Percentiles rank a stretch among this genome's conserved stretches.
Evolutionary conservation across 2,329 filamentous ascomycete species (phyloP).

Genomic region (Podosphaera aphanis): DNA sequence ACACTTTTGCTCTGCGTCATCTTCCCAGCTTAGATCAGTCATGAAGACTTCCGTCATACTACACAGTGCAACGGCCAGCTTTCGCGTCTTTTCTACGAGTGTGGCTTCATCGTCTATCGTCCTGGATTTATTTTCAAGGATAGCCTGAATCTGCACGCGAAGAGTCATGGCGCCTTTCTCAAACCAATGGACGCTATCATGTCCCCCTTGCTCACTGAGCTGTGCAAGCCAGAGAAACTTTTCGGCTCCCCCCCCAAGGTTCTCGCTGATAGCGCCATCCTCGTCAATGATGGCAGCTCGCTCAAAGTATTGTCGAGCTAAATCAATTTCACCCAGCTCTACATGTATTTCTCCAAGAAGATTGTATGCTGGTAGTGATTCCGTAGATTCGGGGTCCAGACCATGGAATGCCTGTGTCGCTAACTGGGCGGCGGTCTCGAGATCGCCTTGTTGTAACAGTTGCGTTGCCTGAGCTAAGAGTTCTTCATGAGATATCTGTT

Average conservation of each 20-base stretch:
- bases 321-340: constrained; percentile 40
- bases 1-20: constrained; percentile 71
- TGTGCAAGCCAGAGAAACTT: constrained; percentile 93
- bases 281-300: constrained; percentile 57
- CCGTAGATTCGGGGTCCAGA: constrained; percentile 9
- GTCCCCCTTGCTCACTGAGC: constrained; percentile 47
- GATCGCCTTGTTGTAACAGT: constrained; percentile 15
- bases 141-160: constrained; percentile 41
- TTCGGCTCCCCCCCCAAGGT: constrained; percentile 60
- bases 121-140: constrained; percentile 28
- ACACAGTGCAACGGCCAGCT: constrained; percentile 78
- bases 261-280: constrained; percentile 44
- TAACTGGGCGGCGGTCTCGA: constrained; percentile 11
- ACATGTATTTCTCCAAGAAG: constrained; percentile 18
- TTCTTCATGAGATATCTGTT: neutral
- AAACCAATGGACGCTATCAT: constrained; percentile 43
- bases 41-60: constrained; percentile 94
- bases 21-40: constrained; percentile 88
- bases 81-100: constrained; percentile 49
- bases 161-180: constrained; percentile 49
- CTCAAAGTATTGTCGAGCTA: constrained; percentile 48
- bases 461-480: constrained; percentile 7
- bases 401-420: constrained; percentile 13
- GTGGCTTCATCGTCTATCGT: constrained; percentile 19
- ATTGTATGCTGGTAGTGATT: constrained; percentile 15